phyloP scores from a whole-genome alignment of 176 grass and related monocot genomes.

The Neostapfia colusana region DNA sequence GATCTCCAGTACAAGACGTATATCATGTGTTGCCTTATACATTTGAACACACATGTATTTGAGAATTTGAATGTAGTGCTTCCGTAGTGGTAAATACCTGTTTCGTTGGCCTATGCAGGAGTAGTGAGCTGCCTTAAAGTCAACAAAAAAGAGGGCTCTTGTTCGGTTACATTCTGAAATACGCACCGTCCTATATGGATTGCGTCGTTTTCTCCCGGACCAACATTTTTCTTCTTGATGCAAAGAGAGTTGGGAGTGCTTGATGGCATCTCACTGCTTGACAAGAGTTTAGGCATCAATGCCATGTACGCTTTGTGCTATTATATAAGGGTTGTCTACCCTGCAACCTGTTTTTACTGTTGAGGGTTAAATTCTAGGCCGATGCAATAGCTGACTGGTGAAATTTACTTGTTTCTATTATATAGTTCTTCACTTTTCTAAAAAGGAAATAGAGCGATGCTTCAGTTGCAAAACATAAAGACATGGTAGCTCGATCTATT shows the following conservation, averaged over 20 bases:
- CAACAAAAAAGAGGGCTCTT: constrained; percentile 11
- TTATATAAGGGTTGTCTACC: background rate
- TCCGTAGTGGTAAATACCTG: background rate
- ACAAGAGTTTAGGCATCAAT: background rate
- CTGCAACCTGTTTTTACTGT: no score
- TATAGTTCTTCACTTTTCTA: background rate
- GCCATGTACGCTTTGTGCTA: background rate
- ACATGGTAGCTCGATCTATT: background rate
- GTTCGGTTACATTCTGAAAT: background rate
- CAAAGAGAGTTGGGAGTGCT: no score
- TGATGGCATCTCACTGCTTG: no score
- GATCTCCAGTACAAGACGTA: constrained; percentile 25
- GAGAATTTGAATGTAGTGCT: constrained; percentile 5
- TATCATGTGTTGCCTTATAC: constrained; percentile 9
- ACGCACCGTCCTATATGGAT: no score
- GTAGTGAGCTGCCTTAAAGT: no score
- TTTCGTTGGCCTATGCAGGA: background rate
- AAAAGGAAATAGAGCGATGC: background rate
- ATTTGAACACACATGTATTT: constrained; percentile 29
- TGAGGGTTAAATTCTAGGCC: background rate
- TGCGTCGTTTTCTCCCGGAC: no score
- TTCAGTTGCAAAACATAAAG: background rate
- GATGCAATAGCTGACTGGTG: background rate
- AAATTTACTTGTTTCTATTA: no score
- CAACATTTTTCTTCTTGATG: no score